phyloP scores from a whole-genome alignment of 2,329 filamentous ascomycete genomes.

The Fusarium dlaminii region DNA sequence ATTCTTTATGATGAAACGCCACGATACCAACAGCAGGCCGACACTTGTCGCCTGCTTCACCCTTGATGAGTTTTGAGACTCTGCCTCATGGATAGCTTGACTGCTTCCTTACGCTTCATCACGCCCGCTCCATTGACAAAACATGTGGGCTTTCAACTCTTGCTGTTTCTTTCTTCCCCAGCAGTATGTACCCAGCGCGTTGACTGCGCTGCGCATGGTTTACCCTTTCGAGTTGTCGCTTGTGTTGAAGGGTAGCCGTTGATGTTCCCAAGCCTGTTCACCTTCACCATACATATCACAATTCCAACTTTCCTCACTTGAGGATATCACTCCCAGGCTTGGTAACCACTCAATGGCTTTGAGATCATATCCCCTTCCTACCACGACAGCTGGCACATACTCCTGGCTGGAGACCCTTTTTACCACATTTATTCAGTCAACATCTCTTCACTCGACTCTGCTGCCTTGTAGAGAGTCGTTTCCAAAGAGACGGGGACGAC shows the following conservation, averaged over 20 bases:
- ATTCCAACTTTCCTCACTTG: background rate
- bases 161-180: conserved; percentile 40
- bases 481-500: conserved; percentile 38
- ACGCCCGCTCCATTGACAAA: conserved; percentile 32
- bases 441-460: conserved; percentile 40
- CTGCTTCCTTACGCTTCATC: conserved; percentile 42
- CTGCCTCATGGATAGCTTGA: conserved; percentile 41
- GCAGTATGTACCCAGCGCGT: conserved; percentile 40
- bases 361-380: conserved; percentile 36
- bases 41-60: conserved; percentile 37
- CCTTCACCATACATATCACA: background rate
- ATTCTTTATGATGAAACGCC: conserved; percentile 43
- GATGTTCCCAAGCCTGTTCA: conserved; percentile 12
- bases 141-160: conserved; percentile 30
- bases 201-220: conserved; percentile 41
- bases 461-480: conserved; percentile 36
- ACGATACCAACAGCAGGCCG: conserved; percentile 37
- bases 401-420: conserved; percentile 38
- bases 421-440: conserved; percentile 34
- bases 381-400: conserved; percentile 22
- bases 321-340: conserved; percentile 21
- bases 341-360: conserved; percentile 33
- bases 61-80: conserved; percentile 39
- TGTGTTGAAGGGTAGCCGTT: conserved; percentile 31
- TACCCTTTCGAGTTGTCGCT: conserved; percentile 3